These are phyloP conservation scores for Ceratopteris richardii DNA, from an alignment of 75 land plant genomes.

Conservation along the genomic window DNA sequence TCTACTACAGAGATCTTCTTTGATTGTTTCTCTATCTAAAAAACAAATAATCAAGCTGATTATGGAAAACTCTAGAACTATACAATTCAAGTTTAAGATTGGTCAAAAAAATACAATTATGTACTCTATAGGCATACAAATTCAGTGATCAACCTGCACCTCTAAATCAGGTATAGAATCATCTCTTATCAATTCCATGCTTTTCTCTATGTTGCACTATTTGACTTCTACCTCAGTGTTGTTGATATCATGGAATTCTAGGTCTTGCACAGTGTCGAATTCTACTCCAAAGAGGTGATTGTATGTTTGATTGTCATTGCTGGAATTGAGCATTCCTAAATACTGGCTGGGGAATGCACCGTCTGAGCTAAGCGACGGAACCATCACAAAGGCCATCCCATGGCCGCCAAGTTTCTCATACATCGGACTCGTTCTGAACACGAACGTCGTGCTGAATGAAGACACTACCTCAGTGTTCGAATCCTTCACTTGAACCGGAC, in stretches of 20 bases:
- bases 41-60: too few relatives aligned
- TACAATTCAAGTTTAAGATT: too few relatives aligned
- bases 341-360: slow-evolving; percentile 33
- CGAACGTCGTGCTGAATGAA: slow-evolving; percentile 56
- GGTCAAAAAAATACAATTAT: too few relatives aligned
- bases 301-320: slow-evolving; percentile 25
- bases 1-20: too few relatives aligned
- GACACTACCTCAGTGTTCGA: not conserved
- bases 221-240: slow-evolving; percentile 43
- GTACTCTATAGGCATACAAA: too few relatives aligned
- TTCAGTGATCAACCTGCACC: too few relatives aligned
- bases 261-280: slow-evolving; percentile 39
- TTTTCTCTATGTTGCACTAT: too few relatives aligned
- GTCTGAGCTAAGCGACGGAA: slow-evolving; percentile 18
- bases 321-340: slow-evolving; percentile 38
- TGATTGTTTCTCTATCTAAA: too few relatives aligned
- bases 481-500: slow-evolving; percentile 6
- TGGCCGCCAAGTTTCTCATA: slow-evolving; percentile 43
- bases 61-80: too few relatives aligned
- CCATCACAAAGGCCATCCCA: slow-evolving; percentile 53
- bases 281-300: slow-evolving; percentile 48
- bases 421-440: slow-evolving; percentile 37
- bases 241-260: slow-evolving; percentile 27
- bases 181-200: too few relatives aligned
- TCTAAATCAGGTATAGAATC: too few relatives aligned